Evolutionary conservation across 2,329 filamentous ascomycete species (phyloP).

Genomic region (Gliomastix tumulicola): DNA sequence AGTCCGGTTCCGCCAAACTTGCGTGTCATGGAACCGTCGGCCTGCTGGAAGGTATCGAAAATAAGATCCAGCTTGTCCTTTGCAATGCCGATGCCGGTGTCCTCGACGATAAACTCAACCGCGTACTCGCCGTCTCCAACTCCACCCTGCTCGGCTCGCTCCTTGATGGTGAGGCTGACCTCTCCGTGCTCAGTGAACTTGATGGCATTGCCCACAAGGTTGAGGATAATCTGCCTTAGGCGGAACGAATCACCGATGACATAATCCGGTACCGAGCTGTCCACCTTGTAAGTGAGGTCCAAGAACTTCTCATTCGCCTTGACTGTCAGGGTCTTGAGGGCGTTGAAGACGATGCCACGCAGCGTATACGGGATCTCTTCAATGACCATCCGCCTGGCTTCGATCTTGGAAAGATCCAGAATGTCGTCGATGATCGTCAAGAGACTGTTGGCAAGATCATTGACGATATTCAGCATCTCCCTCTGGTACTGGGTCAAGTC

Average conservation of each 20-base stretch:
- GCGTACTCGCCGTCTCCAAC: slow-evolving; percentile 71
- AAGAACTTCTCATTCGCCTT: slow-evolving; percentile 95
- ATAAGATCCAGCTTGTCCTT: slow-evolving; percentile 93
- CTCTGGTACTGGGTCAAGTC: slow-evolving; percentile 91
- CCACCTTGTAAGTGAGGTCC: slow-evolving; percentile 87
- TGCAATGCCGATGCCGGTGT: slow-evolving; percentile 95
- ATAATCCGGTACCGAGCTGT: slow-evolving; percentile 88
- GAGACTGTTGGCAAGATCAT: slow-evolving; percentile 91
- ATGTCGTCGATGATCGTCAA: slow-evolving; percentile 93
- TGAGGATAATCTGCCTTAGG: slow-evolving; percentile 91
- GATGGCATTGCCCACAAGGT: slow-evolving; percentile 95
- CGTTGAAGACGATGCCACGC: slow-evolving; percentile 92
- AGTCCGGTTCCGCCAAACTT: slow-evolving; percentile 95
- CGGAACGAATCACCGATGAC: slow-evolving; percentile 96
- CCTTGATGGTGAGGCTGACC: slow-evolving; percentile 86
- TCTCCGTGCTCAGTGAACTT: slow-evolving; percentile 98
- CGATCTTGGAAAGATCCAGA: slow-evolving; percentile 71
- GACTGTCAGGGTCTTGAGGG: slow-evolving; percentile 91
- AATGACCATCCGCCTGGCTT: slow-evolving; percentile 96
- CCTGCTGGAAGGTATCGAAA: slow-evolving; percentile 98
- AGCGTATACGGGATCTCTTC: slow-evolving; percentile 96
- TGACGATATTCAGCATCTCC: slow-evolving; percentile 98
- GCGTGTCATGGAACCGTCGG: slow-evolving; percentile 90
- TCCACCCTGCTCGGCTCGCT: slow-evolving; percentile 55
- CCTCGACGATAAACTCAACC: slow-evolving; percentile 91